These are phyloP conservation scores for Aspergillus luchuensis DNA, from an alignment of 2,329 filamentous ascomycete species.

Conservation along the genomic window DNA sequence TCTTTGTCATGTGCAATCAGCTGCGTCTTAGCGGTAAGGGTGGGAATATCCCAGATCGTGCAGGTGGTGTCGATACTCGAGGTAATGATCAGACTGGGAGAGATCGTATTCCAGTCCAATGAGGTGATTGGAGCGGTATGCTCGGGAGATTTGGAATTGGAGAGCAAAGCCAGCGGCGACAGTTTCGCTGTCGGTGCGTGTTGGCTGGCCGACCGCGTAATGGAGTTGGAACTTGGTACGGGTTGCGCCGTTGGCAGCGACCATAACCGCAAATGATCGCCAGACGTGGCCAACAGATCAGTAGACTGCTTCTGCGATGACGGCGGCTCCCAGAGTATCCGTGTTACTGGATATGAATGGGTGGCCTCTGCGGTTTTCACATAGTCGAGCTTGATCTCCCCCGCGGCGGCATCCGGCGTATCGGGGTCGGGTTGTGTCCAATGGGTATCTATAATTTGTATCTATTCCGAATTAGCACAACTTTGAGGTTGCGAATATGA, in stretches of 20 bases:
- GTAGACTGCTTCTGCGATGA: conserved; percentile 94
- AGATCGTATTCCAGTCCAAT: conserved; percentile 96
- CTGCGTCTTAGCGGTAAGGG: conserved; percentile 95
- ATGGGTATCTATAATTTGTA: conserved; percentile 94
- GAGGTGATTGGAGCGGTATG: conserved; percentile 96
- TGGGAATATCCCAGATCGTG: conserved; percentile 99
- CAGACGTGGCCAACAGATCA: conserved; percentile 90
- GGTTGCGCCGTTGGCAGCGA: conserved; percentile 72
- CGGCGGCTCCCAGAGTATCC: conserved; percentile 92
- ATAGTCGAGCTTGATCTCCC: conserved; percentile 70
- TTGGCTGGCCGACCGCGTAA: conserved; percentile 66
- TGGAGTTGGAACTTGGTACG: conserved; percentile 65
- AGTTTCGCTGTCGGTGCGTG: conserved; percentile 72
- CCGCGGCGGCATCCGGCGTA: conserved; percentile 71
- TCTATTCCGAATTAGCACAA: conserved; percentile 56
- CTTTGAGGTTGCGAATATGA: conserved; percentile 6
- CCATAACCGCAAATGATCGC: conserved; percentile 92
- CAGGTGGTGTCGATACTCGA: conserved; percentile 99
- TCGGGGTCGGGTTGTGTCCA: conserved; percentile 69
- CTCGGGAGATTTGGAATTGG: conserved; percentile 97
- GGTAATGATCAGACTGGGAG: conserved; percentile 95
- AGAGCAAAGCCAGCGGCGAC: conserved; percentile 86
- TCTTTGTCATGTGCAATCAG: conserved; percentile 98
- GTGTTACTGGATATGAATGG: conserved; percentile 94
- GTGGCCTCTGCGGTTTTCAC: conserved; percentile 93